Base-by-base conservation (phyloP, 768 basidiomycete genomes). In the Myochromella boudieri region DNA sequence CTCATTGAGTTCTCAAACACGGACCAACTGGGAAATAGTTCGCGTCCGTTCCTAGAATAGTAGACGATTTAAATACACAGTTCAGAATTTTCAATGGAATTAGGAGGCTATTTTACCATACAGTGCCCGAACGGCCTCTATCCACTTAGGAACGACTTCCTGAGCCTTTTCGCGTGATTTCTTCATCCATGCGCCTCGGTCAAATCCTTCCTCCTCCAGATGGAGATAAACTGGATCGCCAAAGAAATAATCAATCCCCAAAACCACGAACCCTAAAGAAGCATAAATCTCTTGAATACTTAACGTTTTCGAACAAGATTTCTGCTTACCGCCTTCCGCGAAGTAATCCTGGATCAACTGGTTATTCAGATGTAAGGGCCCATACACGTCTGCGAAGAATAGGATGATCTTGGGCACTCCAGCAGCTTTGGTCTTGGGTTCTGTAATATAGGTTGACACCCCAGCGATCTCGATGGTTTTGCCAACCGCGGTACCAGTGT, bases 171-270 rank as follows among this genome's bases (percentile, higher is more conserved):
- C 53, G 24, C 60, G 59, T 9, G 57, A 55, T 37, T 66, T 69
- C 1, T 46, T 52, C 15, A 72, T 60, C 81, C 82, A 85, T 0
- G 64, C 65, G 1, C 48, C 29, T 25, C 68, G 64, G 46, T 75
- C 65, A 37, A 70, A 74, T n/a, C n/a, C n/a, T 21, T 53, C 60
- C 9, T 68, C 62, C 28, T 73, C 66, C 17, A 63, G 58, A 50
- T 76, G 70, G 1, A 55, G 44, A n/a, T 73, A 55, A 1, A 84
- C 54, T 9, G 75, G 68, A 43, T 84, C 79, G 6, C 83, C 81
- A 40, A 82, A 71, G 62, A 86, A 84, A 60, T 82, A 85, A 50
- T 85, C 84, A 32, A 77, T 61, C 2, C 80, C 81, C 4, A 84
- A 60, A 3, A 85, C 81, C 36, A 69, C 62, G 56, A 76, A 85